Conservation (phyloP, 2,329 filamentous ascomycete species). For the Calonectria pteridis region DNA sequence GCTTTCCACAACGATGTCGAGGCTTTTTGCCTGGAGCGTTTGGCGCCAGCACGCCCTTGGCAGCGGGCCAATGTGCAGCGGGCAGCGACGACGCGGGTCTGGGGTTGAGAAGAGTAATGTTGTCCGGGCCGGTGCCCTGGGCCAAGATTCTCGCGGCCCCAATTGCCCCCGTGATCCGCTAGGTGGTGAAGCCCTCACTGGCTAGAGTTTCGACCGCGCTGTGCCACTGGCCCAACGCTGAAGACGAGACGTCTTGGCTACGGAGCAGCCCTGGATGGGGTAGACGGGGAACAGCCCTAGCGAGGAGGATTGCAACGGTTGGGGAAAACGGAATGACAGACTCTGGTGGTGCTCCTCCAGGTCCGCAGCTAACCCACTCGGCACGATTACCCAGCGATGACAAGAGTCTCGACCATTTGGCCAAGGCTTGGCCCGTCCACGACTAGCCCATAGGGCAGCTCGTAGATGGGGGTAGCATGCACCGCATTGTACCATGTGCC, state of each 20-base stretch:
- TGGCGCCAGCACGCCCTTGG: conserved; percentile 31
- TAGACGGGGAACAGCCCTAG: neutral
- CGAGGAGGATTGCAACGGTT: conserved; percentile 1
- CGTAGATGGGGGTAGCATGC: conserved; percentile 22
- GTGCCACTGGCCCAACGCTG: conserved; percentile 9
- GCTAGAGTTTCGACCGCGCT: neutral
- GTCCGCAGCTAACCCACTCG: conserved; percentile 34
- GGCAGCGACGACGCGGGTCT: conserved; percentile 24
- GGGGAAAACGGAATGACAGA: conserved; percentile 14
- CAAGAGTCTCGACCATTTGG: conserved; percentile 43
- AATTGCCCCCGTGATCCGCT: neutral
- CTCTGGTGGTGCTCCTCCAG: conserved; percentile 2
- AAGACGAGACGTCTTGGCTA: conserved; percentile 28
- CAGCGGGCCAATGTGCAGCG: conserved; percentile 36
- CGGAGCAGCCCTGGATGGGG: conserved; percentile 4
- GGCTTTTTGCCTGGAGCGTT: conserved; percentile 23
- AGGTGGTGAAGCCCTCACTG: conserved; percentile 13
- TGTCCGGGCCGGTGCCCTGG: conserved; percentile 11
- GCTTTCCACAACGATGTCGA: conserved; percentile 35
- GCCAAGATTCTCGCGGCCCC: conserved; percentile 17
- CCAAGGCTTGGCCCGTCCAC: conserved; percentile 45
- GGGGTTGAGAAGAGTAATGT: conserved; percentile 16
- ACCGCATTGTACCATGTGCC: conserved; percentile 32
- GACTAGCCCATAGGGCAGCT: conserved; percentile 31
- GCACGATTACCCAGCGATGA: conserved; percentile 26